Evolutionary conservation across 2,329 filamentous ascomycete genomes (phyloP).

Genomic region (Arthrobotrys entomopaga): DNA sequence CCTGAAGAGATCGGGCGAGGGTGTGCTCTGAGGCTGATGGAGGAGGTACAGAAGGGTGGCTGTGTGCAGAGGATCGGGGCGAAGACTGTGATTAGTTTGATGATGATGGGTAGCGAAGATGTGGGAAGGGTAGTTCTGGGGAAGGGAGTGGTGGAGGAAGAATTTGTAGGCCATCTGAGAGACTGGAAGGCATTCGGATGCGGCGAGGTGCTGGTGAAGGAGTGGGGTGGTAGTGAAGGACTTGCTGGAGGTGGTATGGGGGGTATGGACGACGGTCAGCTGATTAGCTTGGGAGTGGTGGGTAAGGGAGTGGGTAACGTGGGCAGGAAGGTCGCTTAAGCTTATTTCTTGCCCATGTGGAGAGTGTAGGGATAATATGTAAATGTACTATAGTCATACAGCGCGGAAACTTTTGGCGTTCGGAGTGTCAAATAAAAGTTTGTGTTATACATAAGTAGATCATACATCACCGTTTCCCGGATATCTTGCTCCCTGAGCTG

Average conservation of each 20-base stretch:
- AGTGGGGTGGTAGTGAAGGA: conserved; percentile 62
- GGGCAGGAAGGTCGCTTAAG: conserved; percentile 73
- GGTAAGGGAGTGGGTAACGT: conserved; percentile 94
- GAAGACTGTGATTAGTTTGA: conserved; percentile 81
- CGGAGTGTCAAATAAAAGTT: conserved; percentile 4
- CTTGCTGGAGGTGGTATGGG: conserved; percentile 75
- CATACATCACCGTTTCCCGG: no score
- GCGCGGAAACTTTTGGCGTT: conserved; percentile 4
- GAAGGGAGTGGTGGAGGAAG: conserved; percentile 82
- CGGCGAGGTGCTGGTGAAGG: conserved; percentile 75
- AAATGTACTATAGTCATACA: background rate
- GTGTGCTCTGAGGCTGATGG: conserved; percentile 88
- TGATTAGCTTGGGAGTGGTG: conserved; percentile 89
- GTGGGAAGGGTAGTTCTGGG: conserved; percentile 87
- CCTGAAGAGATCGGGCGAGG: conserved; percentile 90
- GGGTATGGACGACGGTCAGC: conserved; percentile 70
- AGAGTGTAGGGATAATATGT: background rate
- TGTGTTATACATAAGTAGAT: no score
- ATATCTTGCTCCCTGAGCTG: no score
- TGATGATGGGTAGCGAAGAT: conserved; percentile 98
- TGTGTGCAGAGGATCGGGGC: conserved; percentile 79
- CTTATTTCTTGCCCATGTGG: no score
- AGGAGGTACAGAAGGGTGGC: conserved; percentile 82
- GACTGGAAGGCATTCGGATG: conserved; percentile 90
- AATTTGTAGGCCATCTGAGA: conserved; percentile 80